Percentiles rank a stretch among this genome's conserved stretches.
Conservation (phyloP, 495 filamentous ascomycete genomes). For the Aspergillus carlsbadensis region DNA sequence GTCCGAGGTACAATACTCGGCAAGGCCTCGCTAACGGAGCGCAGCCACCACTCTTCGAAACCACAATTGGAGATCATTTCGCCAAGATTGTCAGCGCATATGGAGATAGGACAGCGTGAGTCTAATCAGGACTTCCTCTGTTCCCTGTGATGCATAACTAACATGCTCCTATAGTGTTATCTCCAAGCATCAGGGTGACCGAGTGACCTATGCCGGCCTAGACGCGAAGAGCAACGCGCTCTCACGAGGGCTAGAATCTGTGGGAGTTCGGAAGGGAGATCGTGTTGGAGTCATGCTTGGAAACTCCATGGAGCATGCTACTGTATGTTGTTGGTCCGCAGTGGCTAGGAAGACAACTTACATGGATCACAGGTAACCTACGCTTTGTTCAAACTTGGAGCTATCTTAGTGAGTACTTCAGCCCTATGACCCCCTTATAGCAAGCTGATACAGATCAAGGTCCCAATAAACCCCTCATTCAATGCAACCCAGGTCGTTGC, state of each 20-base stretch:
- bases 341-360: not conserved
- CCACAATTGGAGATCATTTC: conserved; percentile 84
- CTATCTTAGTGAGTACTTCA: conserved; percentile 64
- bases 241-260: conserved; percentile 66
- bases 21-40: not conserved
- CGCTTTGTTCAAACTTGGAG: conserved; percentile 89
- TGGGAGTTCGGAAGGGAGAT: conserved; percentile 81
- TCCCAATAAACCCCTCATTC: conserved; percentile 91
- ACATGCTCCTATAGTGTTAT: conserved; percentile 52
- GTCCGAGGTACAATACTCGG: not conserved
- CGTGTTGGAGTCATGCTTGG: conserved; percentile 83
- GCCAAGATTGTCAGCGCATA: conserved; percentile 62
- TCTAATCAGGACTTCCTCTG: not conserved
- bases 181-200: conserved; percentile 59
- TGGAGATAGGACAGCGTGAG: conserved; percentile 76
- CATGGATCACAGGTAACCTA: conserved; percentile 61
- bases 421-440: not conserved
- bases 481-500: conserved; percentile 74
- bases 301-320: conserved; percentile 79
- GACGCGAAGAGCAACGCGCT: conserved; percentile 75
- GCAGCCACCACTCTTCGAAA: conserved; percentile 69
- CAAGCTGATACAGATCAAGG: conserved; percentile 34
- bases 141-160: not conserved
- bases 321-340: conserved; percentile 42
- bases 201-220: conserved; percentile 71